Evolutionary conservation across 148 eudicot species (phyloP).

Genomic region (Chenopodium formosanum): DNA sequence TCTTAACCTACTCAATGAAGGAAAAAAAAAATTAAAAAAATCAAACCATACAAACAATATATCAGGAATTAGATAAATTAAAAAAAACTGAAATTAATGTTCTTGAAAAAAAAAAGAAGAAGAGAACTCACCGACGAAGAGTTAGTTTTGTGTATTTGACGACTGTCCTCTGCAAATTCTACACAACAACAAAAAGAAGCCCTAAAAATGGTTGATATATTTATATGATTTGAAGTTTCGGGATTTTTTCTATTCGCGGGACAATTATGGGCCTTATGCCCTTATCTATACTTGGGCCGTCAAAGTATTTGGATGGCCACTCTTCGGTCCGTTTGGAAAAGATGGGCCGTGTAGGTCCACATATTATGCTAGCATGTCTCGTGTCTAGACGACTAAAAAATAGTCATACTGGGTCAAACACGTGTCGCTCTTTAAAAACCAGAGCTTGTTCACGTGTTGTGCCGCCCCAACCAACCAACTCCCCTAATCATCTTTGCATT

Average conservation of each 20-base stretch:
- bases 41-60: background rate
- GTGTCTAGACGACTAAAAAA: too few relatives aligned
- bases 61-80: background rate
- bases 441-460: too few relatives aligned
- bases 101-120: background rate
- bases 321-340: too few relatives aligned
- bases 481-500: too few relatives aligned
- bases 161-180: background rate
- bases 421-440: too few relatives aligned
- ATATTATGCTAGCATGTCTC: too few relatives aligned
- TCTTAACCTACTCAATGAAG: background rate
- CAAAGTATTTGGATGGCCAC: too few relatives aligned
- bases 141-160: background rate
- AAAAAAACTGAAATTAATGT: background rate
- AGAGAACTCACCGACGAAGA: background rate
- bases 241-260: background rate
- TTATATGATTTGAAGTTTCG: background rate
- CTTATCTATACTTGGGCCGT: background rate
- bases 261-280: constrained; percentile 6
- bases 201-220: constrained; percentile 5
- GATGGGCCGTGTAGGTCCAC: too few relatives aligned
- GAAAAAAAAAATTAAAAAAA: background rate
- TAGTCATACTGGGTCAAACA: too few relatives aligned
- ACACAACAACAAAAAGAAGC: background rate
- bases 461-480: too few relatives aligned